Percentiles rank a stretch among this genome's conserved stretches.
phyloP scores from a whole-genome alignment of 345 rosid species.

The Luvunga scandens region DNA sequence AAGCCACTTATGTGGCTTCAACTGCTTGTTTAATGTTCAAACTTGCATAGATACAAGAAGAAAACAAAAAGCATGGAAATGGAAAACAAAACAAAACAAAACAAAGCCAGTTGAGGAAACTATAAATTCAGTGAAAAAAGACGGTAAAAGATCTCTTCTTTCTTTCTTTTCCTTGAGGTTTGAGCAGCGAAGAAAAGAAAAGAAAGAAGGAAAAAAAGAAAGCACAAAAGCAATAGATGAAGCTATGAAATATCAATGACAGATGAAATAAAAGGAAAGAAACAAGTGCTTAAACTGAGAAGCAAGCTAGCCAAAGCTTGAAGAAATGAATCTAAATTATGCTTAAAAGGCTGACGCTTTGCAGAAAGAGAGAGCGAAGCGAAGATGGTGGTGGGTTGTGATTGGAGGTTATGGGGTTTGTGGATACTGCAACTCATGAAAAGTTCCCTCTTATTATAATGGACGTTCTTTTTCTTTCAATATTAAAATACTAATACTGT shows the following conservation, averaged over 20 bases:
- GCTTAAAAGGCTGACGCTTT: slow-evolving; percentile 6
- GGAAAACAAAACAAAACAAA: slow-evolving; percentile 10
- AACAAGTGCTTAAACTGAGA: background rate
- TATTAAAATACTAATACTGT: background rate
- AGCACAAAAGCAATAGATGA: background rate
- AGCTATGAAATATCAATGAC: background rate
- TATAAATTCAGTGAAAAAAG: slow-evolving; percentile 21
- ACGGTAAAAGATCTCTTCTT: slow-evolving; percentile 24
- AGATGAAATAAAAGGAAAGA: background rate
- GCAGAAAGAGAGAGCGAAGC: slow-evolving; percentile 8
- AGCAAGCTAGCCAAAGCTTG: slow-evolving; percentile 21
- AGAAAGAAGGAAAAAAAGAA: background rate
- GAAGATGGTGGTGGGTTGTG: slow-evolving; percentile 38
- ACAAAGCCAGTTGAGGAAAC: slow-evolving; percentile 14
- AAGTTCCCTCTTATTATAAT: slow-evolving; percentile 29
- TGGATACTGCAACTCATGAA: slow-evolving; percentile 41
- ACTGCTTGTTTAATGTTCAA: slow-evolving; percentile 16
- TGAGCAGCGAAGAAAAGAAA: slow-evolving; percentile 23
- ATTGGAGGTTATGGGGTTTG: slow-evolving; percentile 43
- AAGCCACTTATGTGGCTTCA: background rate
- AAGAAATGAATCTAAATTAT: slow-evolving; percentile 35
- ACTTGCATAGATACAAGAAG: slow-evolving; percentile 10
- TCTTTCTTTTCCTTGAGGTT: slow-evolving; percentile 18
- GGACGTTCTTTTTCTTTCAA: slow-evolving; percentile 10
- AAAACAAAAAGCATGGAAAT: slow-evolving; percentile 7